Evolutionary conservation across 805 yeast species (phyloP), one percentile per base, ranked within the genome.

Genomic region (Nakazawaea molendinolei): DNA sequence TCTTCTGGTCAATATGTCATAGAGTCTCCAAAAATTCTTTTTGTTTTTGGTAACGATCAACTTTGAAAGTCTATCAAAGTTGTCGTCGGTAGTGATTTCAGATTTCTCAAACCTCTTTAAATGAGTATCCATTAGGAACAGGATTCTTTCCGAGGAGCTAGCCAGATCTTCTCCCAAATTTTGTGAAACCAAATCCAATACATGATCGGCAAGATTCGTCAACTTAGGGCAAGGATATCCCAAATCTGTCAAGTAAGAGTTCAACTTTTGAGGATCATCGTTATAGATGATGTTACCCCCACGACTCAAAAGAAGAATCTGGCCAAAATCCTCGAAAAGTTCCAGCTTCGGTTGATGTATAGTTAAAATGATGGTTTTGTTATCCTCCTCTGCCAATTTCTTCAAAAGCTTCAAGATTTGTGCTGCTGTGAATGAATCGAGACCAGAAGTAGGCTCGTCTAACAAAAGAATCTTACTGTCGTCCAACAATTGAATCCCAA

Each of bases 371-470:
- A 86, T 70, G 0, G 95, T 83, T 9, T 78, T 74, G 5, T 79
- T 75, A 21, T 67, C 70, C n/a, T 56, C 51, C 2, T 41, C 48
- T 2, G 86, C 74, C 24, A 86, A 55, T 3, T 65, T 63, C 34
- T 73, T 63, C 39, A 86, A 61, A 26, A 86, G 71, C 21, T 67
- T 61, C 27, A 86, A 53, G 23, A 86, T 80, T 3, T 84, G 71
- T 1, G 73, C 67, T 0, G 95, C 82, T 0, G 92, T 84, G 39
- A 83, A 74, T 9, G 89, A 74, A 50, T 86, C 95, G 18, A 86
- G 64, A 0, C 95, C 95, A 4, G 94, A 83, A 0, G 95, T 86
- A 2, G 95, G 95, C 50, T 86, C 95, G 56, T 86, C 95, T 17
- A 86, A 56, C 33, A 86, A 67, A 23, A 86, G 53, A 25, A 86